A percentile compares a stretch with the other conserved stretches of the same genome.
Evolutionary conservation across 371 early-diverging fungal genomes (phyloP).

Genomic region (Smittium mucronatum): DNA sequence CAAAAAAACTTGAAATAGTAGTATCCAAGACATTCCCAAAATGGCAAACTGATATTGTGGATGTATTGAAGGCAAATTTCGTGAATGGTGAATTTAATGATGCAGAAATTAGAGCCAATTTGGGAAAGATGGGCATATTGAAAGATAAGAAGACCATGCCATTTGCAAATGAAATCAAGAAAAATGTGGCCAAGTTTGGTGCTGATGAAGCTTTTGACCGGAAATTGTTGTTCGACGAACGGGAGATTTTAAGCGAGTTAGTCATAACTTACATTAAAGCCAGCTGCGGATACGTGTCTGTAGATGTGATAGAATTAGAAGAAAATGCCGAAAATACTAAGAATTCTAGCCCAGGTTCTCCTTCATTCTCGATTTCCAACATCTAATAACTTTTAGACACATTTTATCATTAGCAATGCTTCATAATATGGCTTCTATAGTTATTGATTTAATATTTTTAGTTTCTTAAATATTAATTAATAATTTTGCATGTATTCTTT

Average conservation of each 20-base stretch:
- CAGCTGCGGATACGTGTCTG: background rate
- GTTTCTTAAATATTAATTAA: too few relatives aligned
- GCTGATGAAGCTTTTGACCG: constrained; percentile 60
- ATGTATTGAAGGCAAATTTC: constrained; percentile 51
- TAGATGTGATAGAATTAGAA: background rate
- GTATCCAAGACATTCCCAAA: constrained; percentile 76
- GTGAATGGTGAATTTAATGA: constrained; percentile 50
- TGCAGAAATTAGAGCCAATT: constrained; percentile 49
- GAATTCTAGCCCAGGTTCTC: constrained; percentile 1
- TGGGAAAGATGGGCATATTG: constrained; percentile 58
- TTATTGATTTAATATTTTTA: too few relatives aligned
- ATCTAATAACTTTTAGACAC: background rate
- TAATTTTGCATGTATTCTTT: too few relatives aligned
- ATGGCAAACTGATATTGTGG: constrained; percentile 79
- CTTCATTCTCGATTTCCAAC: constrained; percentile 2
- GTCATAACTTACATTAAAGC: background rate
- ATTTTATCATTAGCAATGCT: too few relatives aligned
- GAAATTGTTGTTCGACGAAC: constrained; percentile 63
- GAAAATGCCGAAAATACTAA: background rate
- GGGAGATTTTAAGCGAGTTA: constrained; percentile 28
- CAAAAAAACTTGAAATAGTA: constrained; percentile 60
- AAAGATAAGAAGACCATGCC: constrained; percentile 92
- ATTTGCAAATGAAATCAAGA: constrained; percentile 73
- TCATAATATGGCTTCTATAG: too few relatives aligned
- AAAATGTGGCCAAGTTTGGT: constrained; percentile 52